These are phyloP conservation scores for Salix suchowensis DNA, from an alignment of 345 rosid species.

Conservation along the genomic window DNA sequence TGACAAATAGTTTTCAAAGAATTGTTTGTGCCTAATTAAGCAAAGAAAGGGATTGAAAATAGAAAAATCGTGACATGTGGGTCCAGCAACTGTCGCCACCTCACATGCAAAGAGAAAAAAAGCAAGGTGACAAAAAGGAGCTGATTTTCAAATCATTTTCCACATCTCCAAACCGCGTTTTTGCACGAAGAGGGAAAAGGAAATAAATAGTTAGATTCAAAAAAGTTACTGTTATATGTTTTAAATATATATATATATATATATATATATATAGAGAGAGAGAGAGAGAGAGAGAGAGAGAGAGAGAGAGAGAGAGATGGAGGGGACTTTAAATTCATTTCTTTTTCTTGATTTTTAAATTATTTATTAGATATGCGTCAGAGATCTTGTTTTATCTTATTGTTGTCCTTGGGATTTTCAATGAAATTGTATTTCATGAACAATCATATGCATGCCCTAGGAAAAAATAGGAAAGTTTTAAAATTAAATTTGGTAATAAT, in stretches of 20 bases:
- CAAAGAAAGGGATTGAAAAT: not conserved
- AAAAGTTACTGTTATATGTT: not conserved
- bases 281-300: too few species aligned
- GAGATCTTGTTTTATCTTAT: not conserved
- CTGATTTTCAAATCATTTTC: not conserved
- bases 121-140: conserved; percentile 6
- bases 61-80: conserved; percentile 5
- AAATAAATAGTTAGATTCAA: not conserved
- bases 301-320: too few species aligned
- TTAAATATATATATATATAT: not conserved
- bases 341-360: not conserved
- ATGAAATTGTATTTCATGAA: not conserved
- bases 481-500: too few species aligned
- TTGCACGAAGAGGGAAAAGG: conserved; percentile 2
- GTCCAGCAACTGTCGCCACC: conserved; percentile 14
- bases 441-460: not conserved
- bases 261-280: not conserved
- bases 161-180: conserved; percentile 12
- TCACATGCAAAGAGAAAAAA: conserved; percentile 22
- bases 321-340: not conserved
- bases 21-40: too few species aligned
- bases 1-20: too few species aligned
- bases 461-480: not conserved
- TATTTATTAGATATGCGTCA: not conserved
- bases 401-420: not conserved